A percentile compares a stretch with the other conserved stretches of the same genome.
Evolutionary conservation across 176 grass and related monocot species (phyloP).

Genomic region (Tillandsia fasciculata): DNA sequence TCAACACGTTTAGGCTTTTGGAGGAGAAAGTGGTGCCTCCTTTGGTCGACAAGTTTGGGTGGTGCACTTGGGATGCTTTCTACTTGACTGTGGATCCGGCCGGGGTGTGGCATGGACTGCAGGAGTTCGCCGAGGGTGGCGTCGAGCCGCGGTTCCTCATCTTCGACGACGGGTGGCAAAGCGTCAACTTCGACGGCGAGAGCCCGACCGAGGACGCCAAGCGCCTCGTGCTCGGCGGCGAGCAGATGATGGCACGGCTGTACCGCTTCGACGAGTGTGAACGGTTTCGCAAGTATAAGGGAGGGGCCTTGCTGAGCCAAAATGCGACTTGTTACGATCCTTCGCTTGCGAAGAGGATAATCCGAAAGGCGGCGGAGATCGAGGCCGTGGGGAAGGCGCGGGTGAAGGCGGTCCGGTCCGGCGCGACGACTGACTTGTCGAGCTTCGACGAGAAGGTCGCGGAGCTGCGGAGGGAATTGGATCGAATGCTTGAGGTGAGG

Average conservation of each 20-base stretch:
- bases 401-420: background rate
- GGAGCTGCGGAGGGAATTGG: conserved; percentile 3
- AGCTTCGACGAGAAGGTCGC: background rate
- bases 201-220: background rate
- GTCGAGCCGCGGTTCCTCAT: conserved; percentile 10
- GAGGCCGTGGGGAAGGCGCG: background rate
- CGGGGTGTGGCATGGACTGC: conserved; percentile 19
- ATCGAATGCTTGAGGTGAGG: background rate
- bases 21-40: conserved; percentile 16
- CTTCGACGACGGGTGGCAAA: conserved; percentile 23
- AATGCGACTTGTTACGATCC: background rate
- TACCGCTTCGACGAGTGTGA: conserved; percentile 16
- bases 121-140: conserved; percentile 13
- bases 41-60: conserved; percentile 17
- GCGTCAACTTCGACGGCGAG: conserved; percentile 6
- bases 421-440: background rate
- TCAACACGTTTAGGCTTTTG: conserved; percentile 17
- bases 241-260: conserved; percentile 17
- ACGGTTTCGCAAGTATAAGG: conserved; percentile 6
- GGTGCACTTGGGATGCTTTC: conserved; percentile 27
- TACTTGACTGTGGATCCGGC: conserved; percentile 19
- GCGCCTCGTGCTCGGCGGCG: conserved; percentile 14
- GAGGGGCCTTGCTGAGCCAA: background rate
- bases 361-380: conserved; percentile 10
- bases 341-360: background rate